Evolutionary conservation across 169 alveolate genomes (phyloP).

Genomic region (Cryptosporidium sp.): DNA sequence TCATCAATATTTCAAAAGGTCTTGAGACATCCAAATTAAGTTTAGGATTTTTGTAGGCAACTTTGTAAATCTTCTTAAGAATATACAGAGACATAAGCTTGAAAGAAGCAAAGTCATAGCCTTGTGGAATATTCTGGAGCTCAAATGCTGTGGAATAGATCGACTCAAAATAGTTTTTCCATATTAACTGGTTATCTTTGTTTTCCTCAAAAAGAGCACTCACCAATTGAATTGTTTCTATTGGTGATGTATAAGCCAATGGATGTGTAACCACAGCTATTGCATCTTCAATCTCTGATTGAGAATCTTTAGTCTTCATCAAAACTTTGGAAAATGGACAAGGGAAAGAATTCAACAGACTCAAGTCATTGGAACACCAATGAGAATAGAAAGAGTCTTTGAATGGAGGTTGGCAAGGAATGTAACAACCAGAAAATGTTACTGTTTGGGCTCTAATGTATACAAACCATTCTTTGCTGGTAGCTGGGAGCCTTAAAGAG

Average conservation of each 20-base stretch:
- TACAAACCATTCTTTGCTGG: conserved; percentile 57
- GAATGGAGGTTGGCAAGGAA: conserved; percentile 59
- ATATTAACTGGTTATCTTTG: not conserved
- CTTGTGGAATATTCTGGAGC: conserved; percentile 8
- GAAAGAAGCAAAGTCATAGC: conserved; percentile 55
- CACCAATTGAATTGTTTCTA: conserved; percentile 42
- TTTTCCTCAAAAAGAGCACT: conserved; percentile 50
- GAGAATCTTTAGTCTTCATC: conserved; percentile 14
- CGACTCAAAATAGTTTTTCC: conserved; percentile 57
- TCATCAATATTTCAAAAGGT: conserved; percentile 34
- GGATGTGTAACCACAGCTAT: conserved; percentile 73
- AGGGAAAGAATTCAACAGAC: conserved; percentile 43
- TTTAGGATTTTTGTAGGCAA: conserved; percentile 11
- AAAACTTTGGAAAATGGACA: conserved; percentile 44
- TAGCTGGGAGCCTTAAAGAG: conserved; percentile 66
- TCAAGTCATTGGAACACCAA: conserved; percentile 70
- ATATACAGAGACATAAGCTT: conserved; percentile 37
- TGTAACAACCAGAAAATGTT: conserved; percentile 57
- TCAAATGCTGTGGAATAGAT: conserved; percentile 40
- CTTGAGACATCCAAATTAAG: conserved; percentile 24
- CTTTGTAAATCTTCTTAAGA: conserved; percentile 12
- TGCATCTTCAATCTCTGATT: conserved; percentile 43
- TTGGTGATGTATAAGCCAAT: conserved; percentile 59
- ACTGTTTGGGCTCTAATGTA: conserved; percentile 65
- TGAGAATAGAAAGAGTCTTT: conserved; percentile 20